Percentiles rank a stretch among this genome's conserved stretches.
phyloP scores from a whole-genome alignment of 331 rosid genomes.

The Prunus yedoensis region DNA sequence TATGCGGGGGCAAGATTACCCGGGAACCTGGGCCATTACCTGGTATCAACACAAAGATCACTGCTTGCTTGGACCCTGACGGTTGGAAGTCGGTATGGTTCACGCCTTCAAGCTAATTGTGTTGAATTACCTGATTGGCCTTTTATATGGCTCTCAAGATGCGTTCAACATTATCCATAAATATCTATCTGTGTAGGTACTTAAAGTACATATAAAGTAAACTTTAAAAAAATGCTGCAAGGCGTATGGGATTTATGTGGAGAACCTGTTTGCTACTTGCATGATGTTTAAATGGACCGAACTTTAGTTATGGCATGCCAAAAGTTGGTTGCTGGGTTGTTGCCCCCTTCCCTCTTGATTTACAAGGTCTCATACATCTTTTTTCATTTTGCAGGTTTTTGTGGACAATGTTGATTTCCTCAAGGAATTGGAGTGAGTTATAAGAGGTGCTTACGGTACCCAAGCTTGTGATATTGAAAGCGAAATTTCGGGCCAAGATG shows the following conservation, averaged over 20 bases:
- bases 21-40: conserved; percentile 89
- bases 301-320: no score
- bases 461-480: conserved; percentile 26
- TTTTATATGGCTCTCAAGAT: neutral
- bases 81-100: conserved; percentile 92
- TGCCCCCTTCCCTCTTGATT: neutral
- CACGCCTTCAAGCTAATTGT: conserved; percentile 4
- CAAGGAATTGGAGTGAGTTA: conserved; percentile 70
- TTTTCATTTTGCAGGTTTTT: conserved; percentile 64
- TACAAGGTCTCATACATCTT: neutral
- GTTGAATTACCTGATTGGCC: neutral
- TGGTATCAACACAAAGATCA: conserved; percentile 74
- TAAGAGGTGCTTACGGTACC: neutral
- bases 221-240: no score
- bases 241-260: no score
- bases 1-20: conserved; percentile 78
- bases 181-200: no score
- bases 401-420: conserved; percentile 84
- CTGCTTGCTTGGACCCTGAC: conserved; percentile 91
- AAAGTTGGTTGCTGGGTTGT: neutral
- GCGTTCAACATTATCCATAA: no score
- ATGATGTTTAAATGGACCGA: no score
- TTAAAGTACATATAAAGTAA: no score
- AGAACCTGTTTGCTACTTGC: no score
- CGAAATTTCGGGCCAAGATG: conserved; percentile 29